Evolutionary conservation across 2,329 filamentous ascomycete species (phyloP), one percentile per base, ranked within the genome.

Genomic region (Phaeosphaeria sp.): DNA sequence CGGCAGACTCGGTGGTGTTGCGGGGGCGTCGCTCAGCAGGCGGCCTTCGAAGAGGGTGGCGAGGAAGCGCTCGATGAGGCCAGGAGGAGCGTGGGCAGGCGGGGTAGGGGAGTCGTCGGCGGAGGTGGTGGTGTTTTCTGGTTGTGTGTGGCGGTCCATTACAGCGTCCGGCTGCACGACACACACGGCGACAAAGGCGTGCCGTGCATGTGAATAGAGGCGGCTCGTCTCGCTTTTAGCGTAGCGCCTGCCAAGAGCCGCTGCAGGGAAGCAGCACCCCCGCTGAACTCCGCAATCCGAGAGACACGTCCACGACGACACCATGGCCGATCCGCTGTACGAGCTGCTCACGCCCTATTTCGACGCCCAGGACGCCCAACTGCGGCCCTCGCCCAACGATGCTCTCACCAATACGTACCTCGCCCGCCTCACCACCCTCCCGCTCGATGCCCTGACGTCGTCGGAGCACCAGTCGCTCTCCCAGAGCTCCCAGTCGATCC

Each of bases 391-490:
- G 30, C 72, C 79, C 49, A 57, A 71, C 33, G 84, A 90, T 72
- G 75, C 82, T 9, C 80, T 83, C 39, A 87, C 87, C 11, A 81
- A 87, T 51, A 82, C 85, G 51, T 99, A 98, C 76, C 87, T 98
- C 47, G 84, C 87, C 58, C 87, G 89, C 59, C 83, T 98, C 46
- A 88, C 91, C 6, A 91, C 91, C 2, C 88, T 96, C 52, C 87
- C 91, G 13, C 84, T 96, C 50, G 83, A 88, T 22, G 86, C 90
- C 36, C 84, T 98, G 53, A 86, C 87, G 50, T 86, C 87, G 22
- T 88, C 86, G 6, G 95, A 99, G 77, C 89, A 90, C 0, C 88
- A 92, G 60, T 88, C 87, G 0, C 86, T 98, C n/a, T 82, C 90
- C 0, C 92, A 97, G 69, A 85, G 88, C 54, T 89, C 91, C 3